These are phyloP conservation scores for Coniferiporia weirii DNA, from an alignment of 1,284 basidiomycete genomes.

Conservation along the genomic window DNA sequence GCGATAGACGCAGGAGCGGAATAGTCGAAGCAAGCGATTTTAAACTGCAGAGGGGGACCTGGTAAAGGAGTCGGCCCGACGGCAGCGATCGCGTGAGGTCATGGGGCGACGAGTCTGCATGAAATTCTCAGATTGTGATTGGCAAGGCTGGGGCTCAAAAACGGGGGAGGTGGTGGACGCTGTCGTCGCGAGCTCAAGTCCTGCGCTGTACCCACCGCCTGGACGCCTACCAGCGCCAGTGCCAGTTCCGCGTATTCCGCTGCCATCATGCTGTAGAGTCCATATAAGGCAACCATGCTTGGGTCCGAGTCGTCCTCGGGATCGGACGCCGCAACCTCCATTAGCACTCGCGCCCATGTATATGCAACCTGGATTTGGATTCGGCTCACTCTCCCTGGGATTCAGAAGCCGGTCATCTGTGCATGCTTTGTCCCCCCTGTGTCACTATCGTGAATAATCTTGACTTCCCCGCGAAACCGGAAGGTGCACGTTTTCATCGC, in stretches of 20 bases:
- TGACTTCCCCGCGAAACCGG: no score
- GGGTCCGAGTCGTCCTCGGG: no score
- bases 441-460: background rate
- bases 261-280: no score
- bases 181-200: background rate
- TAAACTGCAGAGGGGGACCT: background rate
- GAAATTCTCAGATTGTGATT: background rate
- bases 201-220: background rate
- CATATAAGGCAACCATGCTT: no score
- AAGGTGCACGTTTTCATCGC: no score
- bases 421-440: background rate
- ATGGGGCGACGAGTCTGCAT: constrained; percentile 1
- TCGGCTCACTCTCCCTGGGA: background rate
- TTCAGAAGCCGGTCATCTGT: background rate
- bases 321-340: no score
- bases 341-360: no score
- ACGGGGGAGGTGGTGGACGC: background rate
- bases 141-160: background rate
- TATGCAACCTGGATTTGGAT: no score
- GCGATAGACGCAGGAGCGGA: background rate
- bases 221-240: no score
- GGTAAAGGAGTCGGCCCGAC: background rate
- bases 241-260: no score
- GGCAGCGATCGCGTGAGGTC: background rate
- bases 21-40: background rate